Conservation (phyloP, 1,284 basidiomycete species). For the Malassezia yamatoensis region DNA sequence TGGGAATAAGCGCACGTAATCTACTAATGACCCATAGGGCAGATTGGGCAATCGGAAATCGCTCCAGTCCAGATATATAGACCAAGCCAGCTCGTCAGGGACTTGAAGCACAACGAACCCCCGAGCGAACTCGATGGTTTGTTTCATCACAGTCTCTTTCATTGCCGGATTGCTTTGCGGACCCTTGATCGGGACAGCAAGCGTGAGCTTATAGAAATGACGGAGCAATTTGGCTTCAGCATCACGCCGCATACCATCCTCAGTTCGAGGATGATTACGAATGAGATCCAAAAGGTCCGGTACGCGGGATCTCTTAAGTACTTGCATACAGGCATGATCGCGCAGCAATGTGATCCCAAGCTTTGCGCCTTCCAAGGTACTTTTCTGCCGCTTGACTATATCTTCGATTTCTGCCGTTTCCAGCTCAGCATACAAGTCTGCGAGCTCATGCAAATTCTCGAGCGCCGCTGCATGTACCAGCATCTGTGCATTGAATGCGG, state of each 20-base stretch:
- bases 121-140: conserved; percentile 61
- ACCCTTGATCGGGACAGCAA: conserved; percentile 21
- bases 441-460: conserved; percentile 30
- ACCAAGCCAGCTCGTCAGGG: conserved; percentile 71
- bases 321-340: conserved; percentile 26
- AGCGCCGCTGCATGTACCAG: conserved; percentile 57
- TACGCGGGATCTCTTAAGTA: conserved; percentile 23
- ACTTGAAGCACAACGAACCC: conserved; percentile 65
- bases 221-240: conserved; percentile 33
- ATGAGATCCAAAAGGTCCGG: conserved; percentile 37
- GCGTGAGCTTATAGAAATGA: conserved; percentile 23
- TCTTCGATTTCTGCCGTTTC: conserved; percentile 30
- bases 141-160: conserved; percentile 55
- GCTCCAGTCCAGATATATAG: conserved; percentile 63
- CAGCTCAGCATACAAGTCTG: conserved; percentile 25
- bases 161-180: conserved; percentile 6
- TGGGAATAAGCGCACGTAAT: conserved; percentile 65
- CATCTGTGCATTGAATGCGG: conserved; percentile 51
- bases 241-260: conserved; percentile 32
- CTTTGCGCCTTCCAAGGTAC: conserved; percentile 33
- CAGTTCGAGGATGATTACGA: conserved; percentile 28
- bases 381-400: conserved; percentile 31
- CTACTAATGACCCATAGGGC: conserved; percentile 57
- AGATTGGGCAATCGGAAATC: conserved; percentile 65
- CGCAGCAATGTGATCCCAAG: conserved; percentile 27